Evolutionary conservation across 805 yeast genomes (phyloP).

Genomic region (Yamadazyma endophytica): DNA sequence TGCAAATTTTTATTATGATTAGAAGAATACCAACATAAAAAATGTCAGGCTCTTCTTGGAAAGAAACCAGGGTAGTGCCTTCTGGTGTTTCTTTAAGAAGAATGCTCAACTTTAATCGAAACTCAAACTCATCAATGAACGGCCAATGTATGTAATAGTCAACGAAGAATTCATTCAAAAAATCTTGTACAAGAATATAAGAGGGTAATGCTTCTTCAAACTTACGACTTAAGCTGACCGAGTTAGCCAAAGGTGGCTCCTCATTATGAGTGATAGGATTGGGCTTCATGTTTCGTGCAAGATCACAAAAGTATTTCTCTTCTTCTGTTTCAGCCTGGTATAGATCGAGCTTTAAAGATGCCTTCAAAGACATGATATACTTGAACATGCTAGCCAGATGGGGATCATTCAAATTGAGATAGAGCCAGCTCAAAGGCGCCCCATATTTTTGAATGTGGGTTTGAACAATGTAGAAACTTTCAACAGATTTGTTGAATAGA

Average conservation of each 20-base stretch:
- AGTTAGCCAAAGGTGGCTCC: background rate
- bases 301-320: constrained; percentile 3
- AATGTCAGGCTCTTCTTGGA: constrained; percentile 1
- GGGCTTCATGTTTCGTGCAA: constrained; percentile 1
- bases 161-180: constrained; percentile 1
- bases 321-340: constrained; percentile 2
- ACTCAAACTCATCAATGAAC: constrained; percentile 5
- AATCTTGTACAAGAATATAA: background rate
- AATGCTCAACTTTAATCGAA: constrained; percentile 1
- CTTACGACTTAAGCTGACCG: constrained; percentile 1
- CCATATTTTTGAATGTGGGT: constrained; percentile 1
- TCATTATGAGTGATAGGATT: background rate
- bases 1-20: constrained; percentile 2
- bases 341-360: constrained; percentile 1
- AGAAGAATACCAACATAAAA: constrained; percentile 3
- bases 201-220: too few relatives aligned
- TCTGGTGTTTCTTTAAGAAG: background rate
- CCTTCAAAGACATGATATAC: constrained; percentile 1
- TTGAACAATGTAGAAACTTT: constrained; percentile 1
- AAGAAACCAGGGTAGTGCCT: background rate
- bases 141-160: constrained; percentile 5
- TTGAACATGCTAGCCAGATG: constrained; percentile 1
- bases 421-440: constrained; percentile 1
- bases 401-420: background rate
- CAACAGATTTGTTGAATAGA: constrained; percentile 1